Percentiles rank a stretch among this genome's conserved stretches.
These are phyloP conservation scores for Phycomyces blakesleeanus DNA, from an alignment of 192 early-diverging fungal genomes.

Conservation along the genomic window DNA sequence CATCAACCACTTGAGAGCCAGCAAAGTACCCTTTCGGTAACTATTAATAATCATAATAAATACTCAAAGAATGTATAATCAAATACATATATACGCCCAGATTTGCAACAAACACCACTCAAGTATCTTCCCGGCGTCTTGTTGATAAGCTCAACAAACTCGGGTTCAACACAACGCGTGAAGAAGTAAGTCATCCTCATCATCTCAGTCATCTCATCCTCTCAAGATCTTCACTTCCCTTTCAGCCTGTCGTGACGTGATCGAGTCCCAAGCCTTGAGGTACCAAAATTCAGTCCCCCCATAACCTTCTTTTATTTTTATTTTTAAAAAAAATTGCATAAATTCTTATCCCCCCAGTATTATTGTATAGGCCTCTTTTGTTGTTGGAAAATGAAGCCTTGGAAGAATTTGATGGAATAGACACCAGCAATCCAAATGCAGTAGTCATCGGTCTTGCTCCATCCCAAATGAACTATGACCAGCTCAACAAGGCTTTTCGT, in stretches of 20 bases:
- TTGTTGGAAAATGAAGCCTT: constrained; percentile 71
- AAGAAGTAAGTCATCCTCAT: constrained; percentile 43
- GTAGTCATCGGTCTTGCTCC: constrained; percentile 86
- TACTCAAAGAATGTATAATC: background rate
- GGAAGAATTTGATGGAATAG: constrained; percentile 65
- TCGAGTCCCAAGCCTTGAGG: constrained; percentile 44
- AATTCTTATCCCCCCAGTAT: background rate
- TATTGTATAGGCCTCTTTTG: constrained; percentile 65
- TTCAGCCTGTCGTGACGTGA: constrained; percentile 64
- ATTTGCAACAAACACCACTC: constrained; percentile 91
- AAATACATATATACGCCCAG: constrained; percentile 40
- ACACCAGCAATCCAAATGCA: constrained; percentile 54
- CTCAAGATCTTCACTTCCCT: constrained; percentile 78
- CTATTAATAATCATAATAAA: background rate
- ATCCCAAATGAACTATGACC: constrained; percentile 62
- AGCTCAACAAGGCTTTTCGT: constrained; percentile 77
- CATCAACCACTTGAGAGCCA: constrained; percentile 54
- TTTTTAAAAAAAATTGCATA: background rate
- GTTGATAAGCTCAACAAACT: constrained; percentile 55
- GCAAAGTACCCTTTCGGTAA: constrained; percentile 47
- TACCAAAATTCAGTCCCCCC: too few species aligned
- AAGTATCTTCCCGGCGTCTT: constrained; percentile 56
- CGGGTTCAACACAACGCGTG: constrained; percentile 62
- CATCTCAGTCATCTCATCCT: background rate
- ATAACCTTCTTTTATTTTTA: background rate